phyloP scores from a whole-genome alignment of 768 basidiomycete species.

The Boletus reticulatus region DNA sequence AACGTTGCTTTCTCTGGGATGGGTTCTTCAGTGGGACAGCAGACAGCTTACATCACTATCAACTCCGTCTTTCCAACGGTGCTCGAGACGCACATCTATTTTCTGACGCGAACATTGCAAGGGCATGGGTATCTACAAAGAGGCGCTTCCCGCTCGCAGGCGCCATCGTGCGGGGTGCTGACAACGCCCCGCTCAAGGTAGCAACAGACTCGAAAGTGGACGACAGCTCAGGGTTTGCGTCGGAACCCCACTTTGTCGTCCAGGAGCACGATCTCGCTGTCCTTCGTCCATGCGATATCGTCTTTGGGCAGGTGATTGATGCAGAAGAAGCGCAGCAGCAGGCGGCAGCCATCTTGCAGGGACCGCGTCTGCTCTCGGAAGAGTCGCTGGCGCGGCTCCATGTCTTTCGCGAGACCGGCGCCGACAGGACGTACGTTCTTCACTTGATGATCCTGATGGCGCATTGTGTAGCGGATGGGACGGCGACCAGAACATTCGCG shows the following conservation, averaged over 20 bases:
- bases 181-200: background rate
- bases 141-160: conserved; percentile 48
- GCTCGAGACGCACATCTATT: conserved; percentile 22
- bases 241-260: conserved; percentile 37
- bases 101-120: conserved; percentile 34
- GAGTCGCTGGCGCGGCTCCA: conserved; percentile 42
- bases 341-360: conserved; percentile 32
- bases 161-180: conserved; percentile 32
- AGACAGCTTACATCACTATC: conserved; percentile 38
- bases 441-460: conserved; percentile 45
- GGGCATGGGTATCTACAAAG: conserved; percentile 46
- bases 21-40: conserved; percentile 43
- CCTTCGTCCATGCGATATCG: conserved; percentile 38
- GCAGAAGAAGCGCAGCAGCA: conserved; percentile 33
- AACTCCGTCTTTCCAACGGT: conserved; percentile 26
- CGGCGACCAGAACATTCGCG: conserved; percentile 39
- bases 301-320: conserved; percentile 32
- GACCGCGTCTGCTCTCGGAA: conserved; percentile 40
- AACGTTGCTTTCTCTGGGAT: conserved; percentile 43
- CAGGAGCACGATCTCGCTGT: conserved; percentile 34
- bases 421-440: conserved; percentile 32
- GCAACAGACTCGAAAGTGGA: background rate
- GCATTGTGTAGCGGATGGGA: conserved; percentile 52
- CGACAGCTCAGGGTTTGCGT: background rate
- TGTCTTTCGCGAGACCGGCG: conserved; percentile 35